Evolutionary conservation across 1,284 basidiomycete species (phyloP).

Genomic region (Afroboletus lepidellus): DNA sequence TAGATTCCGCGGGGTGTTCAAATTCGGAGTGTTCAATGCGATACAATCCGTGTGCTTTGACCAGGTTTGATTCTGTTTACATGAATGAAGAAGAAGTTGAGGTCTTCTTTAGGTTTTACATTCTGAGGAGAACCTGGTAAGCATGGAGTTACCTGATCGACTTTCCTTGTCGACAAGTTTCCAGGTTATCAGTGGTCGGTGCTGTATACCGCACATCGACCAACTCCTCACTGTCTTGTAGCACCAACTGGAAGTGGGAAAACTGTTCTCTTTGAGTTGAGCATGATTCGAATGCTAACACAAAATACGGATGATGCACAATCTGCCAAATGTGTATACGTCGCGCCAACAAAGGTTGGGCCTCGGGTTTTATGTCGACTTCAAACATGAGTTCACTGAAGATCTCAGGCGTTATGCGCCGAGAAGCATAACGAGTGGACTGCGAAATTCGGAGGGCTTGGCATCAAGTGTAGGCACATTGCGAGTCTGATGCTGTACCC

Average conservation of each 20-base stretch:
- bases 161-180: constrained; percentile 6
- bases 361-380: not conserved
- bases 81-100: constrained; percentile 1
- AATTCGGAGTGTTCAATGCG: constrained; percentile 87
- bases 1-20: constrained; percentile 77
- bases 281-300: constrained; percentile 77
- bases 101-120: constrained; percentile 54
- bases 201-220: constrained; percentile 1
- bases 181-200: constrained; percentile 75
- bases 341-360: constrained; percentile 88
- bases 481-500: not conserved
- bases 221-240: constrained; percentile 28
- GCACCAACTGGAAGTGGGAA: constrained; percentile 94
- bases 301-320: constrained; percentile 39
- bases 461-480: constrained; percentile 61
- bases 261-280: constrained; percentile 90
- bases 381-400: not conserved
- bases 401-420: constrained; percentile 75
- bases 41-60: constrained; percentile 85
- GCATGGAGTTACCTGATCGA: constrained; percentile 12
- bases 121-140: constrained; percentile 73
- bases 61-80: constrained; percentile 47
- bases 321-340: constrained; percentile 77
- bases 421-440: constrained; percentile 88
- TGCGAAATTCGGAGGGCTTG: constrained; percentile 71